phyloP scores from a whole-genome alignment of 139 green algal species.

The Chlorella sp. region DNA sequence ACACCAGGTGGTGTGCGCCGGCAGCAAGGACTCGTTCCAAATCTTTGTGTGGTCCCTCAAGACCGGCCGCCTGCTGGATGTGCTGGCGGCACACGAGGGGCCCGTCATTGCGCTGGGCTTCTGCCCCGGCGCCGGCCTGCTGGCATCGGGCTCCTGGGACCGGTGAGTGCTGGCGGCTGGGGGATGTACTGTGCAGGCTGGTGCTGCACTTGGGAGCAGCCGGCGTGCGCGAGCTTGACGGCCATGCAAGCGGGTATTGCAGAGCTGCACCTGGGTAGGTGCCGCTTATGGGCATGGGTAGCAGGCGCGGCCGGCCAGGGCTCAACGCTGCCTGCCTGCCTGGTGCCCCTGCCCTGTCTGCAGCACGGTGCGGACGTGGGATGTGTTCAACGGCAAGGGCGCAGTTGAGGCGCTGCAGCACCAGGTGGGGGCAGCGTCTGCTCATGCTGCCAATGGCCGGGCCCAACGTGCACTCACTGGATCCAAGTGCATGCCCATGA shows the following conservation, averaged over 20 bases:
- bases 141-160: slow-evolving; percentile 94
- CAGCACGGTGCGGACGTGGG: slow-evolving; percentile 83
- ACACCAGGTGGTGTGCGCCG: slow-evolving; percentile 82
- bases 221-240: no score
- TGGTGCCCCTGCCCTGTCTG: no score
- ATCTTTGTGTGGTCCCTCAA: slow-evolving; percentile 97
- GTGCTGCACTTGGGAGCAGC: no score
- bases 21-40: slow-evolving; percentile 88
- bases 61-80: slow-evolving; percentile 93
- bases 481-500: no score
- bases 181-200: no score
- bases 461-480: no score
- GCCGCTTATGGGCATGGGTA: no score
- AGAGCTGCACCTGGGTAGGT: no score
- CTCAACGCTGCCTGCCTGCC: no score
- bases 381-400: slow-evolving; percentile 85
- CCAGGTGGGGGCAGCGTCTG: slow-evolving; percentile 14
- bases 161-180: slow-evolving; percentile 45
- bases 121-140: slow-evolving; percentile 70
- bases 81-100: slow-evolving; percentile 93
- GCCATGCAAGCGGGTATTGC: no score
- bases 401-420: slow-evolving; percentile 87
- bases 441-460: not conserved
- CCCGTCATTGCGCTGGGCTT: slow-evolving; percentile 90
- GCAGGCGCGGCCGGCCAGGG: no score